phyloP scores from a whole-genome alignment of 345 rosid genomes.

The Rhodomyrtus tomentosa region DNA sequence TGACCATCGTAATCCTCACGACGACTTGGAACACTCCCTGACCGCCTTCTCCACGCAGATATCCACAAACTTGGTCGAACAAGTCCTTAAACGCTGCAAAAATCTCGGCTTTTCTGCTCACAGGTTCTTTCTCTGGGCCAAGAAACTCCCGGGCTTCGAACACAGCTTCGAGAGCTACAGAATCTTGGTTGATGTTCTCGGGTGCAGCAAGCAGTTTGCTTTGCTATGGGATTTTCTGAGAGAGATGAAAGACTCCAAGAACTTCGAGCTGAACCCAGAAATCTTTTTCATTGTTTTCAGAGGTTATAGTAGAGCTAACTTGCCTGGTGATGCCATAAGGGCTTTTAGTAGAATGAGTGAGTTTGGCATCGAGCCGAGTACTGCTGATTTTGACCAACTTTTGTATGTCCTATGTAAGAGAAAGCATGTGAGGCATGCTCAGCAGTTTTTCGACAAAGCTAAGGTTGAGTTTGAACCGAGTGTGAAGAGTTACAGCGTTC shows the following conservation, averaged over 20 bases:
- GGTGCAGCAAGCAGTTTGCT: constrained; percentile 55
- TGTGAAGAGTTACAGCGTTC: constrained; percentile 54
- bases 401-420: constrained; percentile 52
- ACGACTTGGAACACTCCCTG: constrained; percentile 58
- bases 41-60: constrained; percentile 27
- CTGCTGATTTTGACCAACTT: constrained; percentile 56
- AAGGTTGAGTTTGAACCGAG: constrained; percentile 25
- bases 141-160: constrained; percentile 39
- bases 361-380: constrained; percentile 57
- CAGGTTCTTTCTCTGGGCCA: constrained; percentile 89
- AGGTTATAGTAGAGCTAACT: constrained; percentile 57
- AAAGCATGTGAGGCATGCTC: constrained; percentile 53
- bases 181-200: constrained; percentile 64
- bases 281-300: constrained; percentile 70
- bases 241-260: constrained; percentile 44
- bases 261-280: constrained; percentile 26
- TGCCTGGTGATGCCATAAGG: constrained; percentile 61
- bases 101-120: constrained; percentile 76
- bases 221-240: constrained; percentile 70
- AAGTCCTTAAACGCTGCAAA: constrained; percentile 75
- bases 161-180: constrained; percentile 48
- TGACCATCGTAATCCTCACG: constrained; percentile 64
- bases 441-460: constrained; percentile 30
- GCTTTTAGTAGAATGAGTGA: constrained; percentile 71
- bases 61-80: constrained; percentile 53